These are phyloP conservation scores for Boletus rubescentipes DNA, from an alignment of 768 basidiomycete genomes.

Conservation along the genomic window DNA sequence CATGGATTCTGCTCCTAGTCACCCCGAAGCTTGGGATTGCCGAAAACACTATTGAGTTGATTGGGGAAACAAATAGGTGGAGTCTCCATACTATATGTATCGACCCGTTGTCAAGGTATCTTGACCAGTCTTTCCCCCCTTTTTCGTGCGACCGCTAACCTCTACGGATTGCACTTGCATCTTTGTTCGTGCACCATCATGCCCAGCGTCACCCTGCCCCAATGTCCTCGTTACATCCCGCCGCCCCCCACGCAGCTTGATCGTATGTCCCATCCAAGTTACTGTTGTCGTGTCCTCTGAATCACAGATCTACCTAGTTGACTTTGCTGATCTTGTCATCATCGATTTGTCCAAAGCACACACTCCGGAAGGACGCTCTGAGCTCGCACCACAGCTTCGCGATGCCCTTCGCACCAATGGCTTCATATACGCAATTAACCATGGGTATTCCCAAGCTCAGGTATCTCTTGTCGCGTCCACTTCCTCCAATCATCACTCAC, in stretches of 20 bases:
- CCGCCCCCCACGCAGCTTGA: conserved; percentile 33
- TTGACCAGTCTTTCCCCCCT: too few relatives aligned
- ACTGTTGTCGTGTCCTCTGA: neutral
- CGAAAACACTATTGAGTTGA: too few relatives aligned
- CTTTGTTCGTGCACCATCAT: conserved; percentile 10
- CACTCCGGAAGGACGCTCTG: conserved; percentile 39
- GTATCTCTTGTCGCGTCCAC: conserved; percentile 5
- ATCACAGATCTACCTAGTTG: conserved; percentile 37
- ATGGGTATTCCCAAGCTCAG: conserved; percentile 28
- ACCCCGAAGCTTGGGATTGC: too few relatives aligned
- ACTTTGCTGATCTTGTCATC: conserved; percentile 48
- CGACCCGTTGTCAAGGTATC: too few relatives aligned
- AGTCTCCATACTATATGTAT: too few relatives aligned
- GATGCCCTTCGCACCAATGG: conserved; percentile 44
- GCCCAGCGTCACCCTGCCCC: conserved; percentile 21
- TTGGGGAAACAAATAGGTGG: too few relatives aligned
- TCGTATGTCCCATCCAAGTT: conserved; percentile 23
- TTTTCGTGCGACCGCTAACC: too few relatives aligned
- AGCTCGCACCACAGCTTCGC: conserved; percentile 40
- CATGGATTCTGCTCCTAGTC: too few relatives aligned
- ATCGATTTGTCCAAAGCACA: conserved; percentile 46
- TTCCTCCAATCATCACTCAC: conserved; percentile 11
- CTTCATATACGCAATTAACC: conserved; percentile 37
- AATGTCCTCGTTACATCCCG: conserved; percentile 34
- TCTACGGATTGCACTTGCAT: too few relatives aligned